Base-by-base conservation (phyloP, 2,329 filamentous ascomycete genomes). In the Scorias spongiosa region DNA sequence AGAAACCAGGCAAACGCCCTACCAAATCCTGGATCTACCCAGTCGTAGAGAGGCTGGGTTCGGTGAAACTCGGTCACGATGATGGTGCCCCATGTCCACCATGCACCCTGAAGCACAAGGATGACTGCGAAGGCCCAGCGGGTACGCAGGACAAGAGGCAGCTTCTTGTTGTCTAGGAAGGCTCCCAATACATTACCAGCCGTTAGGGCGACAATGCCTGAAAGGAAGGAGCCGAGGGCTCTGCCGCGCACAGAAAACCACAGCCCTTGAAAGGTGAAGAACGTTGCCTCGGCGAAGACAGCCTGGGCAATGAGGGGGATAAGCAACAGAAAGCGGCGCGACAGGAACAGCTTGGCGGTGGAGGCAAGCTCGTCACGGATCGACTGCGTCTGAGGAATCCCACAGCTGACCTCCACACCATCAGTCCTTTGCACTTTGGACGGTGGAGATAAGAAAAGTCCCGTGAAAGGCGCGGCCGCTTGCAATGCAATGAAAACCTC, bases 31-130 rank as follows among this genome's bases (percentile, higher is more conserved):
- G 63, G 48, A 48, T 71, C 70, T 0, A 57, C 53, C 82, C 81
- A 86, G 57, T 86, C 82, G 51, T 75, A 80, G 0, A 69, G 72
- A 0, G 80, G 80, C 14, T 66, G 63, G 0, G 71, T 73, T 10
- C 63, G 59, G 12, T 67, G 66, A 57, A 76, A 85, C 28, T 73
- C 65, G 0, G 78, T 78, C 0, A 77, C 77, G 2, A 81, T 60
- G 2, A 85, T 62, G 0, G 80, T 81, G 0, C 72, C 74, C 81
- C 81, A 86, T 2, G 76, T 66, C 81, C 81, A 86, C 73, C 78
- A 84, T 0, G 66, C 78, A 0, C 80, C 80, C 52, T 83, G 79
- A 0, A 81, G 52, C 0, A 68, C 62, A 12, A 71, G 64, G 38
- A 80, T 69, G 2, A 64, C 45, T 47, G 62, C 65, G 51, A 82